Conservation (phyloP, 2,329 filamentous ascomycete genomes). For the Rutstroemia sp. region DNA sequence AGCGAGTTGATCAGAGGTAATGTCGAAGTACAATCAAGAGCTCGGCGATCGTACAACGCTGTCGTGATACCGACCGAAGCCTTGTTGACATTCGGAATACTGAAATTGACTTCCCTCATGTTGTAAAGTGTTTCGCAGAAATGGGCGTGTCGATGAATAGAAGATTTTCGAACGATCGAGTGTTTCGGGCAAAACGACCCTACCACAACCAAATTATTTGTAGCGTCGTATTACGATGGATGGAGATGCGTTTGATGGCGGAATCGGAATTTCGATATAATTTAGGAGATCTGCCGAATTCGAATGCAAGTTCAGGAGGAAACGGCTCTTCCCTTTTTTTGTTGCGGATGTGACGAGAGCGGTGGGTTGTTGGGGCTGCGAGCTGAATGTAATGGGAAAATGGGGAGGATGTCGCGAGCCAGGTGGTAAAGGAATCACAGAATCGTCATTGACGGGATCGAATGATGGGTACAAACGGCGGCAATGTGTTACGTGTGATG, state of each 20-base stretch:
- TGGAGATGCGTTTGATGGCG: not conserved
- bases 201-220: conserved; percentile 5
- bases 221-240: not conserved
- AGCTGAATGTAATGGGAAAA: not conserved
- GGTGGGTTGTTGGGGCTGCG: not conserved
- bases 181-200: conserved; percentile 13
- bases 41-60: conserved; percentile 92
- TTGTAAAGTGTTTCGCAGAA: conserved; percentile 34
- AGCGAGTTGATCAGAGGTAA: conserved; percentile 97
- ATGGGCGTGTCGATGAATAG: not conserved
- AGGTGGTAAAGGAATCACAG: conserved; percentile 9
- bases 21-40: conserved; percentile 96
- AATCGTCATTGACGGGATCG: conserved; percentile 7
- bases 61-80: conserved; percentile 98
- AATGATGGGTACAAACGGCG: conserved; percentile 18
- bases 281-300: not conserved
- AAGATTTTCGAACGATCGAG: conserved; percentile 7
- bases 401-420: not conserved
- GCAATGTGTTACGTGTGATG: conserved; percentile 10
- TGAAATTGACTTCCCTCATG: conserved; percentile 99
- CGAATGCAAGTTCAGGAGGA: not conserved
- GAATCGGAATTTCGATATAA: not conserved
- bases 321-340: not conserved
- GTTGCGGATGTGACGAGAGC: not conserved
- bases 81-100: conserved; percentile 99